Evolutionary conservation across 2,329 filamentous ascomycete genomes (phyloP), one percentile per base, ranked within the genome.

Genomic region (Nothomitra cinnamomea): DNA sequence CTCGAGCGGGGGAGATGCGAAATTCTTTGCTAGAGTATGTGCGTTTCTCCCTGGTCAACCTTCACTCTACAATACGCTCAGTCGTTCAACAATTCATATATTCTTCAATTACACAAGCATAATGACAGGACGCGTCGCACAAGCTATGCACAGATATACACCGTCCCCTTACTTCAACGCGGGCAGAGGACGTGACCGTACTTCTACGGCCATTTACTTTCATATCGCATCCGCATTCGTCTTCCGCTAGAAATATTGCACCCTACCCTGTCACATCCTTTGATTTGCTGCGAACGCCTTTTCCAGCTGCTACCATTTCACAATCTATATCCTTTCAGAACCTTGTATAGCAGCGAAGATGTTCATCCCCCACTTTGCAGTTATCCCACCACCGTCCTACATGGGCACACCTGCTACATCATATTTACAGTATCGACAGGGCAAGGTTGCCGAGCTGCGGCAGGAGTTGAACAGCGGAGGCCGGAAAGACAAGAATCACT

Each of bases 401-500:
- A 63, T 54, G 64, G 65, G 51, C 58, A 57, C 61, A 52, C 24
- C 70, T 70, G 68, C 69, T 74, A 79, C 69, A 78, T 71, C 66
- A 68, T 69, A 67, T 57, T 57, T 63, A 58, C 63, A 60, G 58
- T 61, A 61, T 52, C 62, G 70, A 73, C 85, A 98, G 92, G 92
- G 92, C 76, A 98, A 98, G 78, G 92, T 96, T 60, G 89, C 90
- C 58, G 92, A 98, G 78, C 76, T 98, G 65, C 87, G 92, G 67
- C 80, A 85, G 66, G 92, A 98, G 74, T 79, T 98, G 66, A 89
- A 88, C 69, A 87, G 83, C 69, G 88, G 88, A 66, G 84, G 86
- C 60, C 95, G 94, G 75, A 98, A 96, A 74, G 92, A 98, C 73
- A 96, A 95, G 78, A 95, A 94, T 71, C 84, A 87, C 70, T 78